phyloP scores from a whole-genome alignment of 23 red algal species.

The Gracilaria domingensis region DNA sequence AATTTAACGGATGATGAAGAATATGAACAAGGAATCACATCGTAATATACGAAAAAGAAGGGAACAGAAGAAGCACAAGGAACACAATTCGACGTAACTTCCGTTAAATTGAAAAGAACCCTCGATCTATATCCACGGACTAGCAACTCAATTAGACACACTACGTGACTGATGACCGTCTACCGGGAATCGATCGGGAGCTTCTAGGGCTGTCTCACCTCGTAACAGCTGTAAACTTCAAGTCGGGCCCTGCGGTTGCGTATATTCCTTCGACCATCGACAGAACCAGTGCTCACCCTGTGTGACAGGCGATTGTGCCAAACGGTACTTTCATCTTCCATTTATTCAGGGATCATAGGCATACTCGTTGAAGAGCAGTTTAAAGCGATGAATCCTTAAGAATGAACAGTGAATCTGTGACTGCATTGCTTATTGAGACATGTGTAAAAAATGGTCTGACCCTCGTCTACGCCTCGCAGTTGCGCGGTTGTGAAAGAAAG shows the following conservation, averaged over 20 bases:
- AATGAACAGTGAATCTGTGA: constrained; percentile 65
- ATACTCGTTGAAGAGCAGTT: neutral
- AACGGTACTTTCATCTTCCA: neutral
- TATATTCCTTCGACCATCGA: neutral
- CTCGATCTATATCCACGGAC: neutral
- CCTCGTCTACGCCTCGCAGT: constrained; percentile 84
- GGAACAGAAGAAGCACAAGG: neutral
- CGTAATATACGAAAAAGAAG: neutral
- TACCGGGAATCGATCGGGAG: neutral
- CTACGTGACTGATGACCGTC: neutral
- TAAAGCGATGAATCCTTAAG: constrained; percentile 8
- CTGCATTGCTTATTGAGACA: constrained; percentile 77
- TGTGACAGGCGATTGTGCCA: neutral
- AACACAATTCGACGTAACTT: constrained; percentile 21
- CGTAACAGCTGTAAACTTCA: neutral
- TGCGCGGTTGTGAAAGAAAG: constrained; percentile 88
- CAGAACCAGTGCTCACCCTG: neutral
- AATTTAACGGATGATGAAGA: constrained; percentile 23
- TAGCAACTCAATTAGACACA: neutral
- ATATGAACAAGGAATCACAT: neutral
- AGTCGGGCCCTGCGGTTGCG: neutral
- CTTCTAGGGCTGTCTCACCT: neutral
- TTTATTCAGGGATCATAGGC: no score
- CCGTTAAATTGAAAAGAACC: constrained; percentile 42
- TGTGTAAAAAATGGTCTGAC: constrained; percentile 95